phyloP scores from a whole-genome alignment of 2,329 filamentous ascomycete genomes.

The Cladosporium velox region DNA sequence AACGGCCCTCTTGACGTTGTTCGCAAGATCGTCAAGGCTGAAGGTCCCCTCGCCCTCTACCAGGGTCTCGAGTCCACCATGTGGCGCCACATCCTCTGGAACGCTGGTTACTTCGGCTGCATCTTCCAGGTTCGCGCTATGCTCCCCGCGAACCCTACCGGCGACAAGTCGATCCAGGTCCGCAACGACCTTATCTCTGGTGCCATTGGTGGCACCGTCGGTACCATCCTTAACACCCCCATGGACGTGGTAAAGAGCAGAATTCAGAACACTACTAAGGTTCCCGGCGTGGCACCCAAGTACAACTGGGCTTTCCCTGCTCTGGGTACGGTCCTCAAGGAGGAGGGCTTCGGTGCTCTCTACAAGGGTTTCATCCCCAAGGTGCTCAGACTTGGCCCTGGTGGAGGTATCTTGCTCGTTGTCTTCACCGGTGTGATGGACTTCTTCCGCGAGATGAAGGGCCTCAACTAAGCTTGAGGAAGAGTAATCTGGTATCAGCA shows the following conservation, averaged over 20 bases:
- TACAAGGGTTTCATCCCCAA: constrained; percentile 99
- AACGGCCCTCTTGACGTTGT: constrained; percentile 79
- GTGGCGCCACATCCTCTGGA: constrained; percentile 95
- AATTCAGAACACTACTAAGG: constrained; percentile 89
- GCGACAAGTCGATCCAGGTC: constrained; percentile 78
- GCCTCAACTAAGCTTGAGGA: constrained; percentile 19
- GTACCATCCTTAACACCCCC: constrained; percentile 91
- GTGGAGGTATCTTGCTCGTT: constrained; percentile 74
- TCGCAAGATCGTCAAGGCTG: constrained; percentile 76
- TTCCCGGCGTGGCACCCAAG: constrained; percentile 80
- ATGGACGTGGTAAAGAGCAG: constrained; percentile 98
- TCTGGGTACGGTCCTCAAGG: constrained; percentile 80
- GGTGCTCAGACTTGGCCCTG: constrained; percentile 75
- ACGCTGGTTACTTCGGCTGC: constrained; percentile 94
- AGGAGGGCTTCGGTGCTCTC: constrained; percentile 87
- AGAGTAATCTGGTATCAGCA: neutral
- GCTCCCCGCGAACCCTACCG: constrained; percentile 68
- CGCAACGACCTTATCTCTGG: constrained; percentile 86
- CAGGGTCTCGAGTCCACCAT: constrained; percentile 95
- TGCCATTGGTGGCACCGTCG: constrained; percentile 81
- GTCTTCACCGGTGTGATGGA: constrained; percentile 89
- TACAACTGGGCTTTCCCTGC: constrained; percentile 99
- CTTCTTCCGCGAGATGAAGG: constrained; percentile 76
- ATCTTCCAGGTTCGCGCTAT: constrained; percentile 94
- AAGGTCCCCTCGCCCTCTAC: constrained; percentile 87